Conservation (phyloP, 2,329 filamentous ascomycete species). For the Colletotrichum musicola region DNA sequence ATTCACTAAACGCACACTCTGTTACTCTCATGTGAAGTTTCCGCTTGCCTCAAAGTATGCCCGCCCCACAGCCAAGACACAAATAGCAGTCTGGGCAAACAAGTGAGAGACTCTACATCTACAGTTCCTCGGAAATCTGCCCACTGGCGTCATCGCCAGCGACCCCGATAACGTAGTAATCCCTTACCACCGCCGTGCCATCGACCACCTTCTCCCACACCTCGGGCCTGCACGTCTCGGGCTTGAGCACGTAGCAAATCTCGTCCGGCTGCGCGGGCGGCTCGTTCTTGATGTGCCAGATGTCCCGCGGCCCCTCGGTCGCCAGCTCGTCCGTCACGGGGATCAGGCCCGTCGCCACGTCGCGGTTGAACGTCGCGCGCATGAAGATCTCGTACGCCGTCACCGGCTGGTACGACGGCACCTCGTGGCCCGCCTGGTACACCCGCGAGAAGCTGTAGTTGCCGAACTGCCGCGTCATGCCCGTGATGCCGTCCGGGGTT, state of each 20-base stretch:
- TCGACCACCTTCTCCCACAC: constrained; percentile 64
- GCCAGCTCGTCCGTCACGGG: constrained; percentile 53
- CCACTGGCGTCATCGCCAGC: constrained; percentile 16
- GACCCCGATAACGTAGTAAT: constrained; percentile 47
- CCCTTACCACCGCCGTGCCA: constrained; percentile 63
- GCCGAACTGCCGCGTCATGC: constrained; percentile 76
- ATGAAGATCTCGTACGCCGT: constrained; percentile 63
- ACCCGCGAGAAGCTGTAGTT: constrained; percentile 73
- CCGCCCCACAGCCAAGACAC: background rate
- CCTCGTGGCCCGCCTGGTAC: constrained; percentile 69
- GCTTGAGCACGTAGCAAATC: constrained; percentile 70
- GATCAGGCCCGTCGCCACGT: constrained; percentile 63
- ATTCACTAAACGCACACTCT: too few species aligned
- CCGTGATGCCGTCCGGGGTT: constrained; percentile 73
- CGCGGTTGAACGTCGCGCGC: constrained; percentile 63
- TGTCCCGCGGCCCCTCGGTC: constrained; percentile 45
- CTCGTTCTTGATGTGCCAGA: constrained; percentile 62
- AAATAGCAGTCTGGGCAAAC: background rate
- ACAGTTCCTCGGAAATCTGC: constrained; percentile 24
- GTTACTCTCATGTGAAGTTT: background rate
- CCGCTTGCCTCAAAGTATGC: background rate
- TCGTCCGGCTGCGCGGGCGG: constrained; percentile 59
- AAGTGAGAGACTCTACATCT: too few species aligned
- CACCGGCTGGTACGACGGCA: constrained; percentile 65
- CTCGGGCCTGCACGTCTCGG: constrained; percentile 67